Base-by-base conservation (phyloP, 208 protist species). In the Herpetomonas samuelpessoai region DNA sequence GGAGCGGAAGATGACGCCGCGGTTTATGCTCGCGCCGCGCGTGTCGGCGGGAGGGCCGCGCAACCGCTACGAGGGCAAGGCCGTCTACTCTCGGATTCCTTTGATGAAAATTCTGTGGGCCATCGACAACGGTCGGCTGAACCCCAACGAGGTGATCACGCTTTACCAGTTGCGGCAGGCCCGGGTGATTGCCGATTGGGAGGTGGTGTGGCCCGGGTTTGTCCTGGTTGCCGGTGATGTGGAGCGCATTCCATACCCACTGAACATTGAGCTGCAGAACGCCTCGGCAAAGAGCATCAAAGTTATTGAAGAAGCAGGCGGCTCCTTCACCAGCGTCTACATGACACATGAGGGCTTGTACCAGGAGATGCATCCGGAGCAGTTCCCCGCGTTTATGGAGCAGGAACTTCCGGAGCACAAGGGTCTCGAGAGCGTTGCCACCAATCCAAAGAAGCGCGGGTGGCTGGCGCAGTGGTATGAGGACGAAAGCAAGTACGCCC, bases 311-410 rank as follows among this genome's bases (percentile, higher is more conserved):
- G 83, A 91, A 54, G 85, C 91, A 1, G 91, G 91, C 10, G 91
- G 91, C 27, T 78, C 82, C 16, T 96, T 96, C 62, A 94, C 87
- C 3, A 73, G 78, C 29, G 78, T 83, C 19, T 96, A 96, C 79
- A 92, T 94, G 85, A 91, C 87, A 0, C 83, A 90, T 61, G 85
- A 96, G n/a, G 91, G 91, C 6, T 77, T 96, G 10, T 92, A 92
- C 50, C 82, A 96, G 57, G 85, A 93, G 62, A 46, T 96, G 21
- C 86, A 88, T 62, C 91, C 91, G 0, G 86, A 96, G 64, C 68
- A 93, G 67, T 96, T 82, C 51, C 86, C 91, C 1, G 67, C 81
- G 2, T 94, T 94, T 62, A 55, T 81, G 28, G 85, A 93, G 48
- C 85, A 92, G 60, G 79, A 94, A 26, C 54, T 96, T 4, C 91